These are phyloP conservation scores for Podospora fimiseda DNA, from an alignment of 495 filamentous ascomycete species.

Conservation along the genomic window DNA sequence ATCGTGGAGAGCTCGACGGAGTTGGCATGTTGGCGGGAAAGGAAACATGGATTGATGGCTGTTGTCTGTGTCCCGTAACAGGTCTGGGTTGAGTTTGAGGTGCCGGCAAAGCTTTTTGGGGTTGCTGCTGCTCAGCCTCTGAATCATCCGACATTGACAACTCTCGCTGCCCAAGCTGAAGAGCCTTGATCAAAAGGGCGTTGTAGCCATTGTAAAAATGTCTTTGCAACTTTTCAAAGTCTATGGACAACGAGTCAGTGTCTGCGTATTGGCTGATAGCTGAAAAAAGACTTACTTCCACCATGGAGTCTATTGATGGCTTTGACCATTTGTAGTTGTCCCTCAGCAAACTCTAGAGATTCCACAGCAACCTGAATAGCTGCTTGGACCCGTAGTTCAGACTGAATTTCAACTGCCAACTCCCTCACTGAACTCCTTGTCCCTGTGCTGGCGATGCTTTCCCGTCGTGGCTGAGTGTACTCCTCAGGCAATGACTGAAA, in stretches of 20 bases:
- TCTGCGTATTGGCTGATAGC: too few species aligned
- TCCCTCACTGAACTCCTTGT: too few species aligned
- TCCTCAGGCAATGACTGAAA: too few species aligned
- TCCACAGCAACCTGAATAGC: conserved; percentile 29
- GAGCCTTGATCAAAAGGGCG: conserved; percentile 20
- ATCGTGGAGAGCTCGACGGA: neutral
- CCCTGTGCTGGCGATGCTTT: too few species aligned
- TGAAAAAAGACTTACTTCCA: conserved; percentile 16
- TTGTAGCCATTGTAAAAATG: conserved; percentile 30
- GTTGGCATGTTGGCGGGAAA: conserved; percentile 1
- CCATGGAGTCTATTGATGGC: conserved; percentile 20
- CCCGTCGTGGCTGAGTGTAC: too few species aligned
- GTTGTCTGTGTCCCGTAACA: neutral
- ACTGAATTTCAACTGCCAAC: conserved; percentile 19
- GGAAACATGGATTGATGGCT: conserved; percentile 1
- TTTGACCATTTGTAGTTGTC: conserved; percentile 24
- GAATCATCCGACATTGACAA: neutral
- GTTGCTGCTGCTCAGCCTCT: neutral
- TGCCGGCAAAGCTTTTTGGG: neutral
- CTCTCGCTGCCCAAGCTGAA: conserved; percentile 23
- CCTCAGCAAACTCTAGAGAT: conserved; percentile 27
- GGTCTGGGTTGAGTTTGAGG: neutral
- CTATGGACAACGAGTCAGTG: neutral
- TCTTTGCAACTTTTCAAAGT: conserved; percentile 17
- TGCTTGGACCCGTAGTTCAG: conserved; percentile 29